Base-by-base conservation (phyloP, 2,329 filamentous ascomycete genomes). In the Neurospora sp. region DNA sequence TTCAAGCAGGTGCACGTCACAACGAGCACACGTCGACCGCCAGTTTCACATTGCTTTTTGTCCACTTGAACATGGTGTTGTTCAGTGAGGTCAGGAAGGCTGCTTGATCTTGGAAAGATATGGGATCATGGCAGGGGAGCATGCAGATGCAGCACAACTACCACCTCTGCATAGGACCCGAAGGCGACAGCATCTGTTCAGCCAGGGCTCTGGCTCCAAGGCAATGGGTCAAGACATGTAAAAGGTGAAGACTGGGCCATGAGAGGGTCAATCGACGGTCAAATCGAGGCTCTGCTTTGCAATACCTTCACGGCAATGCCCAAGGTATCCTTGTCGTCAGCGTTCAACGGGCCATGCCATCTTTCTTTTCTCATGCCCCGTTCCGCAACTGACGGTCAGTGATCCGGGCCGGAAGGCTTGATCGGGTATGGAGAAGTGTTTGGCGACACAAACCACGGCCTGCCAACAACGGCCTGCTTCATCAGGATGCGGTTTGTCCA, bases 391-490 rank as follows among this genome's bases (percentile, higher is more conserved):
- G 69, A 66, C 65, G 68, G 66, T 71, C 69, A 69, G 52, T 67
- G 8, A 36, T 66, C n/a, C 62, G 69, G 37, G 37, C 38, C 68
- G 69, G 70, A 37, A 73, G 41, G 33, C 71, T 70, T 41, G 57
- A 73, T 73, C 71, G 52, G 73, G 73, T 46, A 69, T 68, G 17
- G 39, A 67, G 28, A 67, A 65, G 3, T 28, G 66, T 69, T 66
- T 66, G 57, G n/a, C 57, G 66, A 67, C 28, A 66, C 62, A 46
- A 62, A 36, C 8, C 52, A 33, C 52, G 52, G 41, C 37, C 74
- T 71, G 74, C 69, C 68, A 69, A 67, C 71, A 69, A 33, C 52
- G 52, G 41, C 37, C 74, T 71, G 74, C 69, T 74, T 72, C 73
- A 70, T 38, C 33, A 52, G 52, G 67, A 38, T 70, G 69, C 66